Base-by-base conservation (phyloP, 2,329 filamentous ascomycete genomes). In the Neoarthrinium moseri region DNA sequence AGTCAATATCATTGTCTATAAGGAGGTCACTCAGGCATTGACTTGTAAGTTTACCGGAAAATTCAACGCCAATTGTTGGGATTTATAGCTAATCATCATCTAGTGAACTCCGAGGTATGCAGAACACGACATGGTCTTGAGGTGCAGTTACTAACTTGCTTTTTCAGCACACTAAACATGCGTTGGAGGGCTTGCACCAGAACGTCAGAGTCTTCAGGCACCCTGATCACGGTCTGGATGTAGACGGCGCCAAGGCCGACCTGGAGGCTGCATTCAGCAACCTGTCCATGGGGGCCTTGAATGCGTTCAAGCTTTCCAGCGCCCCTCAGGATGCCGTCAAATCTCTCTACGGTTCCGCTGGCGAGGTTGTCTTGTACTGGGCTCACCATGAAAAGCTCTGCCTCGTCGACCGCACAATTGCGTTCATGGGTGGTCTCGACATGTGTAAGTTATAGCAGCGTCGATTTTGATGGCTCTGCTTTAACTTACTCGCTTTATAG, bases 371-470 rank as follows among this genome's bases (percentile, higher is more conserved):
- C 10, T 70, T 96, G 1, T 96, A 89, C 67, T 96, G 91, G 91
- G 89, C 94, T 0, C 94, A 99, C 57, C 91, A 96, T 56, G 91
- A 96, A 69, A 96, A 96, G 67, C 78, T 96, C 1, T 89, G 89
- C 55, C 63, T 96, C 2, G 71, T 96, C 13, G 91, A 96, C 62
- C 81, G 85, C n/a, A 74, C 75, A 8, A 73, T 85, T 46, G 90
- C 86, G 2, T 96, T 96, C 62, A 96, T 96, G 91, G 91, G 90
- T 39, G 91, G 91, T 17, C 72, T 96, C 2, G 91, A 96, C 66
- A 74, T 95, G 58, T 96, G 80, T 78, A 68, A 49, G 72, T 44
- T 13, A 18, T n/a, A 23, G 7, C 2, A 17, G 17, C n/a, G n/a
- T n/a, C n/a, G n/a, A n/a, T n/a, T n/a, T n/a, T n/a, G n/a, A n/a